These are phyloP conservation scores for Melaleuca quinquenervia DNA, from an alignment of 345 rosid genomes.

Conservation along the genomic window DNA sequence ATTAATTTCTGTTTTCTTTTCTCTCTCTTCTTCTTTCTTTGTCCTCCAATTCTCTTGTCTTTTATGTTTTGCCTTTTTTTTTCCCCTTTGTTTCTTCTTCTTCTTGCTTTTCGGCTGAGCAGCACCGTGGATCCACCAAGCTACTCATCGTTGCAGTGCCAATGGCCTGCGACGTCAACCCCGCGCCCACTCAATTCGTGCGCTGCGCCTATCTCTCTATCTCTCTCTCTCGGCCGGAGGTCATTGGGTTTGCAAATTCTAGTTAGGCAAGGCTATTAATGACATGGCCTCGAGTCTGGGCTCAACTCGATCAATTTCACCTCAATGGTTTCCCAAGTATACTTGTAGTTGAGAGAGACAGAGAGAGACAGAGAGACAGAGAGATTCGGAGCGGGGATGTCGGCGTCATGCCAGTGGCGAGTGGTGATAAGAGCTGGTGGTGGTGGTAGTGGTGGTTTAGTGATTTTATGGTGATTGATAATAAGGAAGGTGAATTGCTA, in stretches of 20 bases:
- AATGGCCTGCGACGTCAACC: neutral
- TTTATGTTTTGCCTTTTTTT: neutral
- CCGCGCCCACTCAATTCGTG: neutral
- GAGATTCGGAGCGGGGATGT: neutral
- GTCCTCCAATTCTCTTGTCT: neutral
- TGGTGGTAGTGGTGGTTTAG: neutral
- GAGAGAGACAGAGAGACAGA: neutral
- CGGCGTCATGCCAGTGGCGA: neutral
- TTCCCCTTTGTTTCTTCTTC: neutral
- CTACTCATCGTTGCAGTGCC: neutral
- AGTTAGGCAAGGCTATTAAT: too few species aligned
- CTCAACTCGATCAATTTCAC: neutral
- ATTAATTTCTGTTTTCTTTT: neutral
- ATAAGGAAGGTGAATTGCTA: neutral
- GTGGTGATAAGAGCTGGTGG: neutral
- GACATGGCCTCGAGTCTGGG: neutral
- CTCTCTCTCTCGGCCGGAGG: neutral
- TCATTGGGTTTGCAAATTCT: too few species aligned
- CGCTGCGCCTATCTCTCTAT: neutral
- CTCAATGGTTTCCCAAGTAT: neutral
- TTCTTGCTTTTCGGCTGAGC: neutral
- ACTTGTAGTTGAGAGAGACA: neutral
- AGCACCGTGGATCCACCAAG: neutral
- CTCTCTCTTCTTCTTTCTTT: neutral
- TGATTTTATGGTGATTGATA: neutral